Percentiles rank a stretch among this genome's conserved stretches.
Evolutionary conservation across 139 green algal species (phyloP).

Genomic region (Nannochloris sp.): DNA sequence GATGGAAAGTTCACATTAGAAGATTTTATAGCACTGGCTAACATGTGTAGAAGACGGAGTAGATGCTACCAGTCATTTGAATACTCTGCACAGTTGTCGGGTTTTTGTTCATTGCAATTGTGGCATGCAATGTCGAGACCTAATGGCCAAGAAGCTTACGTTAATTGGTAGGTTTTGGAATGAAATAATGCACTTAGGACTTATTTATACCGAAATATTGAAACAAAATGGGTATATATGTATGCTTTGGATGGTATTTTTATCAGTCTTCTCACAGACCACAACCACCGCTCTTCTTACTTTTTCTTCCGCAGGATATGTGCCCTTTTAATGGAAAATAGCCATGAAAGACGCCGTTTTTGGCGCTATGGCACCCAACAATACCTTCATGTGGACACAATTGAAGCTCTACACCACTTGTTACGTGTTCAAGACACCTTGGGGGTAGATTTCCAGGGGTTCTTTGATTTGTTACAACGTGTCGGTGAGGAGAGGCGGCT

Average conservation of each 20-base stretch:
- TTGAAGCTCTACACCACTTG: constrained; percentile 31
- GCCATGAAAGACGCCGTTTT: constrained; percentile 7
- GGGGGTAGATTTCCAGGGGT: constrained; percentile 29
- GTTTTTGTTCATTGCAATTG: constrained; percentile 26
- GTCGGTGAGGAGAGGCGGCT: constrained; percentile 31
- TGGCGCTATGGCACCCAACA: background rate
- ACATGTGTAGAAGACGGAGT: constrained; percentile 15
- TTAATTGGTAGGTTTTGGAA: constrained; percentile 22
- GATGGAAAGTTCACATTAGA: constrained; percentile 28
- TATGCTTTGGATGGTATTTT: background rate
- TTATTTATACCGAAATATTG: background rate
- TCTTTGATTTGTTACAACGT: constrained; percentile 46
- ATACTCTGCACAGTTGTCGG: constrained; percentile 26
- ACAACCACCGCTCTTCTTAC: background rate
- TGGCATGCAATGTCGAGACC: constrained; percentile 11
- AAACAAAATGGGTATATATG: background rate
- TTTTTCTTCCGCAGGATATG: constrained; percentile 16
- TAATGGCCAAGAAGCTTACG: constrained; percentile 21
- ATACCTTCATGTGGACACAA: constrained; percentile 28
- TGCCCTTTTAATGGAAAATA: constrained; percentile 23
- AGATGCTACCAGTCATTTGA: constrained; percentile 28
- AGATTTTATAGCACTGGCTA: constrained; percentile 20
- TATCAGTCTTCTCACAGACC: background rate
- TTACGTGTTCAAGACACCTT: constrained; percentile 31
- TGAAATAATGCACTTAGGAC: constrained; percentile 3